Evolutionary conservation across 352 stramenopile genomes (phyloP), one percentile per base, ranked within the genome.

Genomic region (Pythium utonaiense): DNA sequence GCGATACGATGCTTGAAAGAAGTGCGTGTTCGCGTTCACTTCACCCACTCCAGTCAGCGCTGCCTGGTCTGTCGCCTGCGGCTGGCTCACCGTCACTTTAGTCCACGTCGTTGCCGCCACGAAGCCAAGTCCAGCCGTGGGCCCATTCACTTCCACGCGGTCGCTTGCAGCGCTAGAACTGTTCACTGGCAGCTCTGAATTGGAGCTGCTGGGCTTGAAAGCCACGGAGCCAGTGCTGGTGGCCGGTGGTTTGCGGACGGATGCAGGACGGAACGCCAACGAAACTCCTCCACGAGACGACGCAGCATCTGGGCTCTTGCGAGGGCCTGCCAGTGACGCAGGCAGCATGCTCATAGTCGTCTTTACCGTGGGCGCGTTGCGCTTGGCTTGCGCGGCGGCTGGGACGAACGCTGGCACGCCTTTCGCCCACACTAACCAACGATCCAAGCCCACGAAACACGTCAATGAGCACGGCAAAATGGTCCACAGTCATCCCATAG

Each of bases 71-170:
- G 48, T 17, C 13, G 44, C 51, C 7, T 45, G 38, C 36, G 57
- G 45, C 30, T 66, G 66, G 19, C 72, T 76, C n/a, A 56, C 68
- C 1, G 88, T 97, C 70, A 58, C 77, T 1, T 66, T 83, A 3
- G 84, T 98, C 24, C 86, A 98, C 41, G 86, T 96, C 54, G 81
- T 97, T 21, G 97, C 97, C 66, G 79, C 97, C 38, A 92, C 86
- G 25, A 97, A 93, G 27, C 60, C 97, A 16, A 89, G 97, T 1
- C 80, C 80, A 59, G 86, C 95, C 54, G 77, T 73, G 51, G 71
- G 75, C n/a, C 78, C 89, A 8, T 16, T 51, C 38, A 16, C 53
- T 10, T 33, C 28, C 28, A 9, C 28, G 9, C 28, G 28, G 28
- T 9, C 9, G 28, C 28, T 9, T 33, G 28, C 28, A 33, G 28